Evolutionary conservation across 257 asterid species (phyloP), one percentile per base, ranked within the genome.

Genomic region (Coffea canephora): DNA sequence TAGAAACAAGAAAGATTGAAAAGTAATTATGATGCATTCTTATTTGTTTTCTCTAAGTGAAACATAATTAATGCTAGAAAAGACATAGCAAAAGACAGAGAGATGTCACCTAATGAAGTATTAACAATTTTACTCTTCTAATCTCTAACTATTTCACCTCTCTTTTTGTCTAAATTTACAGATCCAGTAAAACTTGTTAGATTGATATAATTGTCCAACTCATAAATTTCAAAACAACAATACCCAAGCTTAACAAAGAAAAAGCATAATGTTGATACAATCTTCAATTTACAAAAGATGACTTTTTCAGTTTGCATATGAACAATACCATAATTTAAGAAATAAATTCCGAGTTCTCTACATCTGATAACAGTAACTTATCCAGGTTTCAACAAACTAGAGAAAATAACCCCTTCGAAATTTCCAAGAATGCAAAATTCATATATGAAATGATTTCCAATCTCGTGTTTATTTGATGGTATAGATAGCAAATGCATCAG

Each of bases 101-200:
- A 46, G 55, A 41, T 43, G 46, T n/a, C 49, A 62, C 11, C 3
- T 9, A 8, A 25, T n/a, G 45, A 19, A 67, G 71, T 67, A 19
- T 34, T 34, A 67, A 67, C 23, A 36, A 31, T 67, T 31, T 14
- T 67, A 67, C 71, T 12, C 21, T 31, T 34, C 10, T 31, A 3
- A 12, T 66, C 18, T 27, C 46, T 55, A 4, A 55, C 21, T 8
- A 14, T 46, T 45, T 27, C 73, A 76, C 62, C 71, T 64, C 41
- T 48, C 34, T 45, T 55, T 76, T 76, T 18, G 49, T 55, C 65
- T 55, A 74, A 69, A 69, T 55, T 39, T 70, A 70, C n/a, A 21
- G 43, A 23, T 21, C 27, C 16, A 55, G 31, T 54, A 70, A 18
- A 36, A 50, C 43, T 70, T 55, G 27, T 70, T 78, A 25, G 21